phyloP scores from a whole-genome alignment of 306 rosid species.

The Lathyrus tuberosus region DNA sequence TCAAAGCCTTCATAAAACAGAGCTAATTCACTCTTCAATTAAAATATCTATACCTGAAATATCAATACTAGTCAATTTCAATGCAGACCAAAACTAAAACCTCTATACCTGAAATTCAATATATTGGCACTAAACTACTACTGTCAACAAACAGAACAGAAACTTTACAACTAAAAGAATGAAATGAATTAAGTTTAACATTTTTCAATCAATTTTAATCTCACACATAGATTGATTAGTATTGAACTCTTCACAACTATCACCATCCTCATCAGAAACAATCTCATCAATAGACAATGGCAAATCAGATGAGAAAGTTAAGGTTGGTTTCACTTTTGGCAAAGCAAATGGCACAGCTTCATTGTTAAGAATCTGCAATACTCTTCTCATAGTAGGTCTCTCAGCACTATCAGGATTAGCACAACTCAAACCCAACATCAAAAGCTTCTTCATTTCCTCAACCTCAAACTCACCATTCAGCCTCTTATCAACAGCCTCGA shows the following conservation, averaged over 20 bases:
- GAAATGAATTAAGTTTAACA: constrained; percentile 8
- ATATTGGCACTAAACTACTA: constrained; percentile 25
- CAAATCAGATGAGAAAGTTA: constrained; percentile 38
- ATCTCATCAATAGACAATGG: constrained; percentile 61
- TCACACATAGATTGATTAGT: constrained; percentile 35
- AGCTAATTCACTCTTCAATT: too few species aligned
- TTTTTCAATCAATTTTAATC: constrained; percentile 30
- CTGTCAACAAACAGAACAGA: constrained; percentile 12
- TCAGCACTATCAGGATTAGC: constrained; percentile 42
- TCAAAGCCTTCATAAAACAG: too few species aligned
- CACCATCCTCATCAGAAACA: constrained; percentile 63
- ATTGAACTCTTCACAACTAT: constrained; percentile 51
- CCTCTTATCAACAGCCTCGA: constrained; percentile 34
- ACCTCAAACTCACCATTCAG: constrained; percentile 34
- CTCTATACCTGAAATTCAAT: constrained; percentile 1
- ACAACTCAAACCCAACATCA: constrained; percentile 40
- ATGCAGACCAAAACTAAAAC: neutral
- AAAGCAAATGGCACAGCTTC: constrained; percentile 26
- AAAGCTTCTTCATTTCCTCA: constrained; percentile 40
- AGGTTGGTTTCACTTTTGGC: constrained; percentile 36
- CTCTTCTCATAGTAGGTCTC: constrained; percentile 41
- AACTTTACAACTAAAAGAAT: constrained; percentile 30
- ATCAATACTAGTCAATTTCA: neutral
- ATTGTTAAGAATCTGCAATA: constrained; percentile 39
- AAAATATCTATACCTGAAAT: too few species aligned